A percentile compares a stretch with the other conserved stretches of the same genome.
Evolutionary conservation across 495 filamentous ascomycete species (phyloP).

Genomic region (Sporormia fimetaria): DNA sequence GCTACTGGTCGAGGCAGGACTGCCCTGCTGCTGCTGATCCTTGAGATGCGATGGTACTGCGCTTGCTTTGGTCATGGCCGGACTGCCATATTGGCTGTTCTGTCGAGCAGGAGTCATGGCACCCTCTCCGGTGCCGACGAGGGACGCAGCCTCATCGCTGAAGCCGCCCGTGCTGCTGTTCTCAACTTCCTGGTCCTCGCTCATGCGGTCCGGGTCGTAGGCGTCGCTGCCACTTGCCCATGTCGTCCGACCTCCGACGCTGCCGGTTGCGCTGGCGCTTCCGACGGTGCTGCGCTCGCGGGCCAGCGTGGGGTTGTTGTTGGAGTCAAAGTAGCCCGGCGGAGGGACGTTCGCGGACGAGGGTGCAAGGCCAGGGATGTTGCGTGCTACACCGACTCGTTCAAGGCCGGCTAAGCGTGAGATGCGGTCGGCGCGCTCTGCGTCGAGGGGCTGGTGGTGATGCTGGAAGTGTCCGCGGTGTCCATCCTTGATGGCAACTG

Average conservation of each 20-base stretch:
- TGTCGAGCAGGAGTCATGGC: conserved; percentile 46
- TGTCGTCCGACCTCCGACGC: conserved; percentile 61
- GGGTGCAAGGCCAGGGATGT: conserved; percentile 25
- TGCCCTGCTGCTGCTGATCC: conserved; percentile 9
- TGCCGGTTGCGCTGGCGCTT: conserved; percentile 66
- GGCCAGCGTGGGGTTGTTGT: conserved; percentile 40
- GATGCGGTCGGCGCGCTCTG: conserved; percentile 87
- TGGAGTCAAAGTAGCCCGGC: conserved; percentile 57
- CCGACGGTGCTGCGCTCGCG: conserved; percentile 74
- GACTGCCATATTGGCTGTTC: conserved; percentile 28
- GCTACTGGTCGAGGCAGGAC: conserved; percentile 13
- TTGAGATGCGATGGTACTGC: conserved; percentile 15
- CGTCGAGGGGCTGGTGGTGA: conserved; percentile 50
- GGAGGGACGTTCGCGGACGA: conserved; percentile 11
- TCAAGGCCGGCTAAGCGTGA: conserved; percentile 80
- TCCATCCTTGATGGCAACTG: conserved; percentile 88
- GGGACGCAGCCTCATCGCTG: conserved; percentile 66
- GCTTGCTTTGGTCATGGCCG: conserved; percentile 21
- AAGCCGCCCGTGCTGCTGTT: conserved; percentile 56
- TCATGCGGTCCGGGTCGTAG: conserved; percentile 58
- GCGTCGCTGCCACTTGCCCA: conserved; percentile 57
- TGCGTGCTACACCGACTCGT: conserved; percentile 41
- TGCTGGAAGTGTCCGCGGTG: conserved; percentile 60
- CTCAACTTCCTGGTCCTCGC: conserved; percentile 50
- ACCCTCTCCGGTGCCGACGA: conserved; percentile 82